phyloP scores from a whole-genome alignment of 202 grass and related monocot genomes.

The Dendrocalamus latiflorus region DNA sequence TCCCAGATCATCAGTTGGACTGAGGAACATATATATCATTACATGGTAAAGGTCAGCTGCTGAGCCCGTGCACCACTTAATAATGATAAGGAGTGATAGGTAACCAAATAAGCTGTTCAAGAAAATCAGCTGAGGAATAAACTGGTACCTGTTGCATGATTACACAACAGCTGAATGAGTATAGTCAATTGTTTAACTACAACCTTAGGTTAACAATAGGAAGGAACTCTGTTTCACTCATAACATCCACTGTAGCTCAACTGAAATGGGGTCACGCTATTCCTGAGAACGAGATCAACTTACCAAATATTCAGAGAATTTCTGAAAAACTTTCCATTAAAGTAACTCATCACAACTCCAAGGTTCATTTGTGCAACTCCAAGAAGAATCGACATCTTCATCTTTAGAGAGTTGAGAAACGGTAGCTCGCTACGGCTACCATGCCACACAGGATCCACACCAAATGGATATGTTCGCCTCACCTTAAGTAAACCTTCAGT shows the following conservation, averaged over 20 bases:
- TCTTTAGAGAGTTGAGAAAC: conserved; percentile 95
- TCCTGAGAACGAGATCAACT: conserved; percentile 9
- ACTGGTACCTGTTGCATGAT: conserved; percentile 59
- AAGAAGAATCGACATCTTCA: conserved; percentile 94
- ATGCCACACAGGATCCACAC: conserved; percentile 86
- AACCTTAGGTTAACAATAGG: no score
- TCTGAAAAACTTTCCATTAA: conserved; percentile 76
- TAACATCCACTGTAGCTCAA: no score
- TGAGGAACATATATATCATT: conserved; percentile 99
- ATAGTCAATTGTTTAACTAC: no score
- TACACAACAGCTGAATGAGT: background rate
- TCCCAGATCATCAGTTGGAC: conserved; percentile 74
- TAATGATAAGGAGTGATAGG: conserved; percentile 74
- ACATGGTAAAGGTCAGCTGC: conserved; percentile 85
- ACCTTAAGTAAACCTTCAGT: conserved; percentile 68
- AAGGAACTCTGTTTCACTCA: no score
- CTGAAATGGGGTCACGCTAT: no score
- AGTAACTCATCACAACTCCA: conserved; percentile 90
- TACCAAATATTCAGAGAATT: conserved; percentile 77
- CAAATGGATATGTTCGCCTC: conserved; percentile 70
- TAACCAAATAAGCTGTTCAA: conserved; percentile 96
- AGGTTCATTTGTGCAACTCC: conserved; percentile 97
- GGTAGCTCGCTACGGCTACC: conserved; percentile 78
- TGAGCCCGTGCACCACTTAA: conserved; percentile 95
- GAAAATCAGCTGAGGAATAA: conserved; percentile 92